phyloP scores from a whole-genome alignment of 306 rosid species.

The Gastrolobium bilobum region DNA sequence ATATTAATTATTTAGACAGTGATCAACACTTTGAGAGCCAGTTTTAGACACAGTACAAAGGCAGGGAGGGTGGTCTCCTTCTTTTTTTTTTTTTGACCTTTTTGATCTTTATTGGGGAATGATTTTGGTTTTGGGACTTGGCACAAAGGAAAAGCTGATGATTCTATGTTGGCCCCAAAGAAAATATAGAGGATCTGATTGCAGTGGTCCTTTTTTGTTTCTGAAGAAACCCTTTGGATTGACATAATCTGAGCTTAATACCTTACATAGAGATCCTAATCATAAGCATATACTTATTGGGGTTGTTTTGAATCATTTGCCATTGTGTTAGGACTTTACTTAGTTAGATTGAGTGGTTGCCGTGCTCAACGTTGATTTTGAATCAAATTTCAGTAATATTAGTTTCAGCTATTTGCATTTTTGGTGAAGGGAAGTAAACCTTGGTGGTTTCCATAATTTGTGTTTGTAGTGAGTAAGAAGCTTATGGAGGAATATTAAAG shows the following conservation, averaged over 20 bases:
- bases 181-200: conserved; percentile 54
- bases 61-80: not conserved
- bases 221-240: conserved; percentile 59
- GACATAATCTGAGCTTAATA: conserved; percentile 54
- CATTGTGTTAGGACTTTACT: conserved; percentile 4
- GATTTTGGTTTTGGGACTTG: conserved; percentile 56
- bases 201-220: conserved; percentile 53
- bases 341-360: conserved; percentile 42
- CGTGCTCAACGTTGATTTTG: conserved; percentile 44
- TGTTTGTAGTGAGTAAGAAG: conserved; percentile 54
- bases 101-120: conserved; percentile 47
- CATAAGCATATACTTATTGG: conserved; percentile 27
- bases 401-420: conserved; percentile 46
- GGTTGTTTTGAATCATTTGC: conserved; percentile 32
- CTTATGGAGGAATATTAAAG: conserved; percentile 67
- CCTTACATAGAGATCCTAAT: conserved; percentile 16
- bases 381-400: conserved; percentile 45
- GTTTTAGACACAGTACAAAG: conserved; percentile 41
- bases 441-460: conserved; percentile 52
- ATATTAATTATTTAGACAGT: conserved; percentile 51
- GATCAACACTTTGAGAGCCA: conserved; percentile 51
- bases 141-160: conserved; percentile 55
- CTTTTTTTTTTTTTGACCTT: not conserved
- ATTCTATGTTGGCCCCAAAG: conserved; percentile 54
- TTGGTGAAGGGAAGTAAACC: conserved; percentile 48